Conservation (phyloP, 2,329 filamentous ascomycete species). For the Neoarthrinium moseri region DNA sequence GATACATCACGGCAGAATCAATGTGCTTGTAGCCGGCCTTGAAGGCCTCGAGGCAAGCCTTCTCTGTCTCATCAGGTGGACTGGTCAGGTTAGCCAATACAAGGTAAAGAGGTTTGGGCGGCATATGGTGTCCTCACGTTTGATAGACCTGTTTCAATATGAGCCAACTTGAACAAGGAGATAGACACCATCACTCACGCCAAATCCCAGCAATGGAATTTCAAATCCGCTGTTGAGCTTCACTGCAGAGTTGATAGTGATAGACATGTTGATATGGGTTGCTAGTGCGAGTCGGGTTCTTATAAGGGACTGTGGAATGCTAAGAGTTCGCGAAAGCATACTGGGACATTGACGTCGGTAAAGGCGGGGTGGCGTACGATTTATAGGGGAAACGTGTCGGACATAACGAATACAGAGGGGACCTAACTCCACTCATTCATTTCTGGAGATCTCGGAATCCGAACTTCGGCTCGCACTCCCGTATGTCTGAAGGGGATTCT, state of each 20-base stretch:
- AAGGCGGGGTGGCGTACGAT: no score
- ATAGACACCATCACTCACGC: slow-evolving; percentile 37
- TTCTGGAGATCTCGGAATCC: no score
- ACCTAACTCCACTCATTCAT: no score
- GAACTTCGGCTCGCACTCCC: no score
- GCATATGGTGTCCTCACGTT: slow-evolving; percentile 49
- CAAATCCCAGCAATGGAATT: slow-evolving; percentile 52
- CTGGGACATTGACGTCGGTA: no score
- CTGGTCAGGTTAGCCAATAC: slow-evolving; percentile 16
- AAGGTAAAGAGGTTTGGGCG: no score
- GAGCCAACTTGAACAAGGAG: background rate
- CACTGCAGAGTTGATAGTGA: slow-evolving; percentile 44
- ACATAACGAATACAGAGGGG: no score
- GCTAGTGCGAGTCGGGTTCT: background rate
- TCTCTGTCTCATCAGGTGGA: slow-evolving; percentile 34
- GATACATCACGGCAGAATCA: slow-evolving; percentile 52
- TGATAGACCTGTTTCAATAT: slow-evolving; percentile 44
- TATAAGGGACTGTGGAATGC: background rate
- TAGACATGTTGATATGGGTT: slow-evolving; percentile 48
- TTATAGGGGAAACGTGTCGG: no score
- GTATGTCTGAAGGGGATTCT: no score
- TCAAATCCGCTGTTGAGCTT: slow-evolving; percentile 56
- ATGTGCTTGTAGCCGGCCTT: slow-evolving; percentile 56
- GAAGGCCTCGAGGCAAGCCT: slow-evolving; percentile 42
- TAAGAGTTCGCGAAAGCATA: no score